Evolutionary conservation across 2,329 filamentous ascomycete genomes (phyloP).

Genomic region (Cladosporium sphaerospermum): DNA sequence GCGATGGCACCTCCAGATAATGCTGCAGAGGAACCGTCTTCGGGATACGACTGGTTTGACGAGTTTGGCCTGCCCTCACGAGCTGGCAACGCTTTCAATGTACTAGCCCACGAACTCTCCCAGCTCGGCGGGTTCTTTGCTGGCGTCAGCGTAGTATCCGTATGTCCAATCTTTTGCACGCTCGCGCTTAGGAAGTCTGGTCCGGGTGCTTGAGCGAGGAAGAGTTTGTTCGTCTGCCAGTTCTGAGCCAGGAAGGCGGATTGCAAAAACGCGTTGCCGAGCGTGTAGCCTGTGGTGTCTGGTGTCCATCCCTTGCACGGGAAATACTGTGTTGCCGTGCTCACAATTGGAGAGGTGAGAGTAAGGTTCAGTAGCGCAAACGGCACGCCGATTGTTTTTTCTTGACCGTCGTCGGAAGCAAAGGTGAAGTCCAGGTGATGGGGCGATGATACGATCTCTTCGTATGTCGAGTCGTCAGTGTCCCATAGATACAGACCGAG

Average conservation of each 20-base stretch:
- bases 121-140: neutral
- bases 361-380: conserved; percentile 33
- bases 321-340: conserved; percentile 35
- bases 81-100: neutral
- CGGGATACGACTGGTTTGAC: neutral
- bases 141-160: neutral
- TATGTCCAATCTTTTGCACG: neutral
- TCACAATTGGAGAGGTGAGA: conserved; percentile 33
- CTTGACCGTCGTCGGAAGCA: conserved; percentile 15
- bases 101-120: neutral
- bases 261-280: conserved; percentile 44
- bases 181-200: neutral
- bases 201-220: conserved; percentile 7
- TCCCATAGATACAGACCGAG: conserved; percentile 28
- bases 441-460: conserved; percentile 36
- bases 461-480: conserved; percentile 26
- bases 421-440: conserved; percentile 39
- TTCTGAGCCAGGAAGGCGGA: conserved; percentile 43
- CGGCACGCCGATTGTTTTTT: conserved; percentile 37
- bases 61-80: neutral
- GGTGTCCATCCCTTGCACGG: conserved; percentile 33
- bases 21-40: neutral
- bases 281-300: conserved; percentile 26
- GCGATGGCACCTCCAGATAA: conserved; percentile 29
- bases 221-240: conserved; percentile 21